Evolutionary conservation across 2,329 filamentous ascomycete genomes (phyloP).

Genomic region (Colletotrichum noveboracense): DNA sequence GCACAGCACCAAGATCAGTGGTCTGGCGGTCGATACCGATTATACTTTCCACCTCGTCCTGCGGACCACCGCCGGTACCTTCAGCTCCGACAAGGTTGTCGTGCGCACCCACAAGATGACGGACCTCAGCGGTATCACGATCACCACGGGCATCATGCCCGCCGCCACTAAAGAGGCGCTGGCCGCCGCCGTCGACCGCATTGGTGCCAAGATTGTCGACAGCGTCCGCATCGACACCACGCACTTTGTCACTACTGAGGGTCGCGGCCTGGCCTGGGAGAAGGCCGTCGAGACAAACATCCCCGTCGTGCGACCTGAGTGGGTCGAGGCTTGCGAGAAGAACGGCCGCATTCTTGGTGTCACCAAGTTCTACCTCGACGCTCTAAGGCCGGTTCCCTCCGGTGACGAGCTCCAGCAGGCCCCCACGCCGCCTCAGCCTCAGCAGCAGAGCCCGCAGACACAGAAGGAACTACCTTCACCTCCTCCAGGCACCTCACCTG

Average conservation of each 20-base stretch:
- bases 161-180: conserved; percentile 75
- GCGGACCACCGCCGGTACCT: conserved; percentile 88
- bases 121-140: conserved; percentile 91
- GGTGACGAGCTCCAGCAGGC: conserved; percentile 34
- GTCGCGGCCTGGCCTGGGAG: conserved; percentile 89
- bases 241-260: conserved; percentile 97
- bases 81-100: conserved; percentile 79
- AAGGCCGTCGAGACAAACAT: conserved; percentile 98
- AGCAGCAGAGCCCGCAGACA: conserved; percentile 19
- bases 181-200: conserved; percentile 77
- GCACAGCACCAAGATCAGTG: conserved; percentile 95
- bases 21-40: conserved; percentile 93
- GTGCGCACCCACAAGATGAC: conserved; percentile 99
- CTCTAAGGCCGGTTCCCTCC: conserved; percentile 55
- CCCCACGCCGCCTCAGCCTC: conserved; percentile 29
- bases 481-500: conserved; percentile 26
- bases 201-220: conserved; percentile 91
- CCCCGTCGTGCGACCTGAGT: conserved; percentile 94
- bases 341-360: conserved; percentile 93
- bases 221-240: conserved; percentile 95
- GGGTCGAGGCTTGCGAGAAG: conserved; percentile 95
- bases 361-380: conserved; percentile 94
- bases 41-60: conserved; percentile 94
- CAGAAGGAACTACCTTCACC: conserved; percentile 39
- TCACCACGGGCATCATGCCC: conserved; percentile 88